Conservation (phyloP, 176 grass and related monocot genomes). For the Oryza punctata region DNA sequence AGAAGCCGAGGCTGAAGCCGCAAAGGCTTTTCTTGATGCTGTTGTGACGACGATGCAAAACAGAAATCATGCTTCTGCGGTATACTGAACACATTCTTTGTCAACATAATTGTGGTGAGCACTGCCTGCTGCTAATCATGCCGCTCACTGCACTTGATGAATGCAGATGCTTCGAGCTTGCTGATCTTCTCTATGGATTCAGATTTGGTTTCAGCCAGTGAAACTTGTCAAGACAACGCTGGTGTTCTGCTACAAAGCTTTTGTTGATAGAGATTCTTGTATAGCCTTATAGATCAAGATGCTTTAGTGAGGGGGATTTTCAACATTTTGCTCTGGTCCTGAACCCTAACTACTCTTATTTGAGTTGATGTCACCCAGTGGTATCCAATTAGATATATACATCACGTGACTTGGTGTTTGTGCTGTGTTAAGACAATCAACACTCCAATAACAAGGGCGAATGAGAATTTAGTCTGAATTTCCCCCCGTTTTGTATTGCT, state of each 20-base stretch:
- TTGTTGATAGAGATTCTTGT: conserved; percentile 63
- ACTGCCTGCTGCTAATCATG: neutral
- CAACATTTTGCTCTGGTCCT: conserved; percentile 44
- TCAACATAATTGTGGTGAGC: neutral
- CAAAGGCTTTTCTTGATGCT: conserved; percentile 68
- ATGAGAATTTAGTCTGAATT: conserved; percentile 27
- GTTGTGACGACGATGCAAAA: conserved; percentile 60
- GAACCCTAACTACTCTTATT: conserved; percentile 23
- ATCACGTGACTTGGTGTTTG: conserved; percentile 23
- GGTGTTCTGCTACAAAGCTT: conserved; percentile 42
- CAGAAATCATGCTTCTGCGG: conserved; percentile 56
- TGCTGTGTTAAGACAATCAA: conserved; percentile 43
- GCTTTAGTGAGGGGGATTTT: conserved; percentile 36
- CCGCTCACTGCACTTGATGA: conserved; percentile 15
- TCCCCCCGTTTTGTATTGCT: conserved; percentile 34
- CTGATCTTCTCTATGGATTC: conserved; percentile 34
- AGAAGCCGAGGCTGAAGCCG: conserved; percentile 71
- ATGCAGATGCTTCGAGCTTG: conserved; percentile 67
- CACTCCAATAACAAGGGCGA: conserved; percentile 36
- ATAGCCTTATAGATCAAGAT: conserved; percentile 48
- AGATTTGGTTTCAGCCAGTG: conserved; percentile 28
- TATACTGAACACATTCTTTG: conserved; percentile 37
- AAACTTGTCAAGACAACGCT: conserved; percentile 28
- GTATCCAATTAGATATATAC: conserved; percentile 15
- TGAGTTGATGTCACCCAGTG: conserved; percentile 31